phyloP scores from a whole-genome alignment of 2,329 filamentous ascomycete species.

The Dactylonectria estremocensis region DNA sequence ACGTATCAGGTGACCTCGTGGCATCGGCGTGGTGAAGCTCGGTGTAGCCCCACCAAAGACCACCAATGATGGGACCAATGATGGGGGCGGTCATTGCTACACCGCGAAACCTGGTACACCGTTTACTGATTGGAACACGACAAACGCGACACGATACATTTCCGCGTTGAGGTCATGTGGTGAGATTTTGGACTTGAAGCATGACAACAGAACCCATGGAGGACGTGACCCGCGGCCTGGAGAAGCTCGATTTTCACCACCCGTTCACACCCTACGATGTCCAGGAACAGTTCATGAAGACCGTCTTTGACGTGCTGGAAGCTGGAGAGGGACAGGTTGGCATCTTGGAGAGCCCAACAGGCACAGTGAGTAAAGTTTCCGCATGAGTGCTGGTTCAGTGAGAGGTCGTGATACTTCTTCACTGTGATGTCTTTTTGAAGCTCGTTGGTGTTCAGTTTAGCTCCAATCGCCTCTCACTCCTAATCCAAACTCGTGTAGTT shows the following conservation, averaged over 20 bases:
- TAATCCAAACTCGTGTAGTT: neutral
- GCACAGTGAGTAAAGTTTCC: constrained; percentile 66
- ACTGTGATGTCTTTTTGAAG: neutral
- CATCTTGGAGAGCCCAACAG: constrained; percentile 94
- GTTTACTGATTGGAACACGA: constrained; percentile 13
- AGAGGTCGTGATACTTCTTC: neutral
- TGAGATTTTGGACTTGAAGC: constrained; percentile 5
- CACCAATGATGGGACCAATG: constrained; percentile 15
- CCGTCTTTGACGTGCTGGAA: constrained; percentile 85
- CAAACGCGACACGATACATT: constrained; percentile 3
- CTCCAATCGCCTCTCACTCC: neutral
- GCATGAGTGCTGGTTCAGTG: neutral
- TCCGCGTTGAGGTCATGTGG: neutral
- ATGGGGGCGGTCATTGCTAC: constrained; percentile 23
- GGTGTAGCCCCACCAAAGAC: constrained; percentile 38
- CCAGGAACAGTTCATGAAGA: constrained; percentile 89
- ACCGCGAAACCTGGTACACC: constrained; percentile 6
- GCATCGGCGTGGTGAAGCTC: constrained; percentile 40
- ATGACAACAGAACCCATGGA: constrained; percentile 43
- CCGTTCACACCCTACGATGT: constrained; percentile 91
- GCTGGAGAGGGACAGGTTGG: constrained; percentile 80
- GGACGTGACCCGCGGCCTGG: constrained; percentile 39
- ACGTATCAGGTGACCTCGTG: constrained; percentile 52
- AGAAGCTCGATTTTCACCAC: constrained; percentile 80
- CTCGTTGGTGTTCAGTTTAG: neutral